Conservation (phyloP, 1,284 basidiomycete genomes). For the Trametes polyzona region DNA sequence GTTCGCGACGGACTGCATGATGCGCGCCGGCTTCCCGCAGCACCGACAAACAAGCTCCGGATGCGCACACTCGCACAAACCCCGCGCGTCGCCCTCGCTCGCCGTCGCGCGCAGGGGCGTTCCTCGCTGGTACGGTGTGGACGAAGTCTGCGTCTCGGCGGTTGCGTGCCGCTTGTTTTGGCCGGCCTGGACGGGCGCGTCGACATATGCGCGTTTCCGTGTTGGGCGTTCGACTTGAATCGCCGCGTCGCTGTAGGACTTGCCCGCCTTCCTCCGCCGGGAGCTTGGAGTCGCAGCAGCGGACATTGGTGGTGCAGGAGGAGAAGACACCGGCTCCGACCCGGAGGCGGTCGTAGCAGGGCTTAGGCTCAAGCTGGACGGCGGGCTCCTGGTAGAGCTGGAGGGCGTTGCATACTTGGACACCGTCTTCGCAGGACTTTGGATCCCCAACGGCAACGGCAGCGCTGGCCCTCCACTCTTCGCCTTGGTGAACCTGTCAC, state of each 20-base stretch:
- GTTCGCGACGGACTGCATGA: background rate
- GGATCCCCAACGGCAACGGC: background rate
- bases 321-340: too few relatives aligned
- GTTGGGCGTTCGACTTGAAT: slow-evolving; percentile 11
- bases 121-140: background rate
- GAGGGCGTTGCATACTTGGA: slow-evolving; percentile 17
- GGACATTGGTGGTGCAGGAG: too few relatives aligned
- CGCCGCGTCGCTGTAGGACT: slow-evolving; percentile 7
- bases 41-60: slow-evolving; percentile 4
- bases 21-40: slow-evolving; percentile 1
- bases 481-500: background rate
- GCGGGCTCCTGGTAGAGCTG: slow-evolving; percentile 1
- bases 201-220: background rate
- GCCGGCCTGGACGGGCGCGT: slow-evolving; percentile 5
- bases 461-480: background rate
- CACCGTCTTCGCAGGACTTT: background rate
- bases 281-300: background rate
- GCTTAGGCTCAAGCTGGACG: background rate
- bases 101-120: slow-evolving; percentile 3
- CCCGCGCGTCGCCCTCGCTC: background rate
- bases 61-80: background rate
- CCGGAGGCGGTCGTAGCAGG: too few relatives aligned
- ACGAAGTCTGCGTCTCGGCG: background rate
- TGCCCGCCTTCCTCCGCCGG: background rate
- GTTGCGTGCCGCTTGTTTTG: background rate